These are phyloP conservation scores for Podospora didyma DNA, from an alignment of 495 filamentous ascomycete species.

Conservation along the genomic window DNA sequence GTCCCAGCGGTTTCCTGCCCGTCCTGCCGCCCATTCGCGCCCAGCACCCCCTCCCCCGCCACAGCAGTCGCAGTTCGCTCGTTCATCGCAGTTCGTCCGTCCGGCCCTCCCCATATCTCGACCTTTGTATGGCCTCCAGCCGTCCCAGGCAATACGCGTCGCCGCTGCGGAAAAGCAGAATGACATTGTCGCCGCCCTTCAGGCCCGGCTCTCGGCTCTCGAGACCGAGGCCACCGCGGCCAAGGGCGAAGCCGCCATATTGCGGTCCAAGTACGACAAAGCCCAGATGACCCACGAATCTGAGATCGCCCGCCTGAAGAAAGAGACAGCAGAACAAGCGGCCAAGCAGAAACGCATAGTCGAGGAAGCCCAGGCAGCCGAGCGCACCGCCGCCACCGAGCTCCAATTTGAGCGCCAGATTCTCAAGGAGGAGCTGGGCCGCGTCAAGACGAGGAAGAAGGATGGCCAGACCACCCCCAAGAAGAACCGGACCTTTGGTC, in stretches of 20 bases:
- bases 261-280: constrained; percentile 50
- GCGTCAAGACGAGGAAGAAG: constrained; percentile 33
- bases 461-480: constrained; percentile 42
- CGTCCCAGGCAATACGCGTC: constrained; percentile 10
- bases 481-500: constrained; percentile 41
- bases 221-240: constrained; percentile 40
- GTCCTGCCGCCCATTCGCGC: constrained; percentile 11
- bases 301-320: constrained; percentile 41
- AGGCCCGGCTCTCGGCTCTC: constrained; percentile 32
- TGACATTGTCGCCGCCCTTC: constrained; percentile 25
- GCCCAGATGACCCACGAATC: constrained; percentile 32
- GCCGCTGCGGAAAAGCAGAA: constrained; percentile 10
- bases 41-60: constrained; percentile 6
- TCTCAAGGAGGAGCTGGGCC: constrained; percentile 43
- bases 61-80: constrained; percentile 24
- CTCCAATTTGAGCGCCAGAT: constrained; percentile 51
- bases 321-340: constrained; percentile 41
- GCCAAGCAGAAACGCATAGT: constrained; percentile 42
- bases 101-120: constrained; percentile 8
- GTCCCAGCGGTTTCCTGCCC: constrained; percentile 21
- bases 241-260: constrained; percentile 48
- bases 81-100: constrained; percentile 29
- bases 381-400: constrained; percentile 44
- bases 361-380: constrained; percentile 42
- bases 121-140: constrained; percentile 10